Evolutionary conservation across 345 rosid genomes (phyloP).

Genomic region (Citrus inodora): DNA sequence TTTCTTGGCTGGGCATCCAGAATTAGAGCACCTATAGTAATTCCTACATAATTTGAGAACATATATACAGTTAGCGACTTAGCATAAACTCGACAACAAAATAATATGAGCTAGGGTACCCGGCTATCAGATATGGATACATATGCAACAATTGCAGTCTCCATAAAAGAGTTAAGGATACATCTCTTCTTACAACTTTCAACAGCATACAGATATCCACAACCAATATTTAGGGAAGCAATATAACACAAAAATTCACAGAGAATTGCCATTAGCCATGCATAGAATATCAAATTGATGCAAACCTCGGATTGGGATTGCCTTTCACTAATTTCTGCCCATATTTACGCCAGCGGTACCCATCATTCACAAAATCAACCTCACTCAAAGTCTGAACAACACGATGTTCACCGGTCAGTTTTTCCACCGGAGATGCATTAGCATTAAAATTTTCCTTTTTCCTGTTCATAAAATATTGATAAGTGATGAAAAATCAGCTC

Average conservation of each 20-base stretch:
- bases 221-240: not conserved
- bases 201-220: not conserved
- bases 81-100: not conserved
- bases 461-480: slow-evolving; percentile 39
- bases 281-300: not conserved
- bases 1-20: slow-evolving; percentile 91
- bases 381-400: slow-evolving; percentile 52
- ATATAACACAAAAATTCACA: not conserved
- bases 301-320: slow-evolving; percentile 89
- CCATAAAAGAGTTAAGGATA: not conserved
- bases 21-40: slow-evolving; percentile 90
- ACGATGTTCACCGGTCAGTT: slow-evolving; percentile 49
- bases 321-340: slow-evolving; percentile 98
- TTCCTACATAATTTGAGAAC: slow-evolving; percentile 52
- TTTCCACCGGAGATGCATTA: slow-evolving; percentile 42
- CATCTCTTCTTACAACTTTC: not conserved
- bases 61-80: slow-evolving; percentile 10
- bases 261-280: not conserved
- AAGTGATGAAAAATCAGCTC: slow-evolving; percentile 17
- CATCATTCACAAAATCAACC: slow-evolving; percentile 80
- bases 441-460: slow-evolving; percentile 50
- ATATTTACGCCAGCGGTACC: slow-evolving; percentile 98
- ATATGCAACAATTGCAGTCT: not conserved
- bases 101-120: not conserved
- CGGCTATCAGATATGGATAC: not conserved